Conservation (phyloP, 306 rosid genomes). For the Glycine latifolia region DNA sequence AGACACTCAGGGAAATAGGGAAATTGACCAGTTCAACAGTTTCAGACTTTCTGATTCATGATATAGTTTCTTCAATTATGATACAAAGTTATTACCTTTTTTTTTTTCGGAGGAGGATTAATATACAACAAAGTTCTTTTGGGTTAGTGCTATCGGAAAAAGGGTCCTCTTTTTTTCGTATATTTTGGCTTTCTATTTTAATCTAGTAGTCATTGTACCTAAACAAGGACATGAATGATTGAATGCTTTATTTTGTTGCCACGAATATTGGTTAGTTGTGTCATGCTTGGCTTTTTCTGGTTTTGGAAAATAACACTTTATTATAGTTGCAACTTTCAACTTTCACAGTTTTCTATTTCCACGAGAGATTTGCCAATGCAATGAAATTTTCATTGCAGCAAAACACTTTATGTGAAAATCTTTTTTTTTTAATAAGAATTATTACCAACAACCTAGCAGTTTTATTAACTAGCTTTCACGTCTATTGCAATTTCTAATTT, state of each 20-base stretch:
- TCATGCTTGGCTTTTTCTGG: slow-evolving; percentile 34
- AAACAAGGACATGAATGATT: slow-evolving; percentile 21
- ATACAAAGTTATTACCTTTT: neutral
- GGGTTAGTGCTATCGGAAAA: too few species aligned
- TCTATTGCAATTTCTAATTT: slow-evolving; percentile 7
- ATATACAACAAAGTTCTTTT: neutral
- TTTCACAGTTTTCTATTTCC: slow-evolving; percentile 8
- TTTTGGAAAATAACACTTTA: slow-evolving; percentile 37
- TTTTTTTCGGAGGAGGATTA: neutral
- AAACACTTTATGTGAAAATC: neutral
- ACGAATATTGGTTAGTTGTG: slow-evolving; percentile 22
- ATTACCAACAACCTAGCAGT: neutral
- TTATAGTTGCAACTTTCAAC: neutral
- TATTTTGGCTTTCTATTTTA: slow-evolving; percentile 8
- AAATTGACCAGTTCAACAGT: slow-evolving; percentile 33
- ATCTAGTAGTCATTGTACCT: slow-evolving; percentile 31
- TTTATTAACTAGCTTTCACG: slow-evolving; percentile 21
- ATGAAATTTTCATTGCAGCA: neutral
- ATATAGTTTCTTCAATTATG: slow-evolving; percentile 18
- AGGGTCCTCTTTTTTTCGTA: too few species aligned
- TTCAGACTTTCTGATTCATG: slow-evolving; percentile 32
- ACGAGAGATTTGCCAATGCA: neutral
- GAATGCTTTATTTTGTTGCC: slow-evolving; percentile 26
- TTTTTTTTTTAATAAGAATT: neutral
- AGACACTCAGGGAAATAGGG: neutral